Conservation (phyloP, 2,329 filamentous ascomycete species). For the Apiospora koreana region DNA sequence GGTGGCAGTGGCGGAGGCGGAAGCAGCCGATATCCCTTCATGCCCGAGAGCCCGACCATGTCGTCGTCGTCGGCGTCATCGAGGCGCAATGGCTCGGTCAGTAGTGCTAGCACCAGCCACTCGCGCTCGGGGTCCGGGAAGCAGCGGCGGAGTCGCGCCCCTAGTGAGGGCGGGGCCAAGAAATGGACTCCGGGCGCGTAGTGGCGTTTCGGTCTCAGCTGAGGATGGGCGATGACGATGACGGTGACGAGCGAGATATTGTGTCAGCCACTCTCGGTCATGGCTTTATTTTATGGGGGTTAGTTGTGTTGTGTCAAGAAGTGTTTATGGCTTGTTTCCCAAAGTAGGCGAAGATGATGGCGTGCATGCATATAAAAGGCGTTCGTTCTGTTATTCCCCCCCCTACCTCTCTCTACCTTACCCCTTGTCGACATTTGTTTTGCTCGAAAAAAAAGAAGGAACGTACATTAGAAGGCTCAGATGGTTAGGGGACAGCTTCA, state of each 20-base stretch:
- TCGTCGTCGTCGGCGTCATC: neutral
- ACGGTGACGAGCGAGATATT: neutral
- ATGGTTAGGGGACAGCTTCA: neutral
- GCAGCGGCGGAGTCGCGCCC: slow-evolving; percentile 14
- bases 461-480: neutral
- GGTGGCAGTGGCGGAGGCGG: neutral
- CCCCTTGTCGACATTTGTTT: neutral
- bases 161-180: slow-evolving; percentile 14
- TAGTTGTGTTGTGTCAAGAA: neutral
- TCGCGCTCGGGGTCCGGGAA: slow-evolving; percentile 12
- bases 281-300: neutral
- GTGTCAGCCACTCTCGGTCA: neutral
- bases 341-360: neutral
- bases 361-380: slow-evolving; percentile 1
- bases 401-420: neutral
- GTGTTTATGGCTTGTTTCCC: neutral
- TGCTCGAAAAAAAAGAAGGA: neutral
- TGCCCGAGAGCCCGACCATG: slow-evolving; percentile 3
- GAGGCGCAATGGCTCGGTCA: slow-evolving; percentile 4
- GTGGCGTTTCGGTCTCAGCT: slow-evolving; percentile 4
- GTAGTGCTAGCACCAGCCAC: slow-evolving; percentile 8
- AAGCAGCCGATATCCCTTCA: slow-evolving; percentile 8
- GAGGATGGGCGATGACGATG: neutral
- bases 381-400: neutral
- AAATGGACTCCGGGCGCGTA: slow-evolving; percentile 14